These are phyloP conservation scores for Lantana camara DNA, from an alignment of 257 asterid species.

Conservation along the genomic window DNA sequence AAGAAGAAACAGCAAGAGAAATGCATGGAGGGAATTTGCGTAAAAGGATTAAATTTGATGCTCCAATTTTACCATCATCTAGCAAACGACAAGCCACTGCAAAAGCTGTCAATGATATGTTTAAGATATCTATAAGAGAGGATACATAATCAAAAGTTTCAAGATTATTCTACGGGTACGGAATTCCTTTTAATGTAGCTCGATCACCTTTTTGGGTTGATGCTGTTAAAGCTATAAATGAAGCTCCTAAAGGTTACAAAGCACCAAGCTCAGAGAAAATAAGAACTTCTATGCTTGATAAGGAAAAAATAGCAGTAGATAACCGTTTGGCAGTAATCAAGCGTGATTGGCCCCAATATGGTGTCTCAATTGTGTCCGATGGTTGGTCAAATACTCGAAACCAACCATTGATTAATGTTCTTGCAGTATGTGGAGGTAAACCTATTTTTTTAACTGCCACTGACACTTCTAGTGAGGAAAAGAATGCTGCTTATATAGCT, in stretches of 20 bases:
- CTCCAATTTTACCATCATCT: neutral
- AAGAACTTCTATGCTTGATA: neutral
- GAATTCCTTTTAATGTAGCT: neutral
- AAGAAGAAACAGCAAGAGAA: neutral
- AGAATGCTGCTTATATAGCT: neutral
- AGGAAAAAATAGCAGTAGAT: neutral
- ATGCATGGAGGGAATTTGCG: neutral
- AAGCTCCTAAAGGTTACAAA: constrained; percentile 18
- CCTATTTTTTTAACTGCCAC: neutral
- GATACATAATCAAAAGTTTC: neutral
- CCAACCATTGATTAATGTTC: constrained; percentile 1
- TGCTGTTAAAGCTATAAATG: neutral
- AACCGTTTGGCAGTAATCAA: neutral
- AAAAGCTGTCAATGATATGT: neutral
- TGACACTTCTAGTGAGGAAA: neutral
- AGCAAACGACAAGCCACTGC: neutral
- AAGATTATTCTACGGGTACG: neutral
- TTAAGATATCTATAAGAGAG: neutral
- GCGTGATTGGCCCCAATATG: constrained; percentile 10
- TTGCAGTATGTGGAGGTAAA: neutral
- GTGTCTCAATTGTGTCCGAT: neutral
- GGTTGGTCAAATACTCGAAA: neutral
- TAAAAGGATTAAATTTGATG: neutral
- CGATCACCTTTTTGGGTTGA: neutral
- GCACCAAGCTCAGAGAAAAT: constrained; percentile 17